Conservation (phyloP, 2,329 filamentous ascomycete genomes). For the Monilinia fructicola region DNA sequence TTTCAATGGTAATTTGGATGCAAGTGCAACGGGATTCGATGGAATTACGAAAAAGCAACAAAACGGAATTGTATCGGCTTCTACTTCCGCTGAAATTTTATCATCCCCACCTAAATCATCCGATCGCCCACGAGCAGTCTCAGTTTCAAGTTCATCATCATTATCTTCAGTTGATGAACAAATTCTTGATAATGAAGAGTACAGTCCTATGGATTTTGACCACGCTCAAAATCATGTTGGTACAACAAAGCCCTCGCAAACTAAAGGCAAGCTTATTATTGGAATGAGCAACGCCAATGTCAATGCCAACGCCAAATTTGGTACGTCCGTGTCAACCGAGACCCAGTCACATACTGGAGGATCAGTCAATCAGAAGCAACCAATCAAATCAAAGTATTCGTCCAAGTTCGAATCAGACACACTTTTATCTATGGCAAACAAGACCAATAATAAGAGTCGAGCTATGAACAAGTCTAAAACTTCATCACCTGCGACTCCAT, state of each 20-base stretch:
- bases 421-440: constrained; percentile 31
- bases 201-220: constrained; percentile 24
- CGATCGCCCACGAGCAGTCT: constrained; percentile 30
- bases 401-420: constrained; percentile 36
- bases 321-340: constrained; percentile 35
- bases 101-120: constrained; percentile 18
- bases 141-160: constrained; percentile 42
- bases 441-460: constrained; percentile 23
- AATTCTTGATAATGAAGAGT: constrained; percentile 29
- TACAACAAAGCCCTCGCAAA: constrained; percentile 15
- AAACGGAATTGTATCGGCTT: constrained; percentile 20
- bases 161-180: constrained; percentile 42
- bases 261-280: constrained; percentile 21
- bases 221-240: constrained; percentile 22
- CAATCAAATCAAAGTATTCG: constrained; percentile 33
- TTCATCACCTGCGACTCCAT: constrained; percentile 26
- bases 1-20: constrained; percentile 27
- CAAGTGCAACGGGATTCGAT: constrained; percentile 16
- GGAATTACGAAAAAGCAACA: constrained; percentile 12
- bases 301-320: constrained; percentile 32
- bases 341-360: constrained; percentile 28
- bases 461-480: constrained; percentile 22
- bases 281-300: constrained; percentile 23
- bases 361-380: constrained; percentile 30
- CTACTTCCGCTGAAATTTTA: constrained; percentile 1